Percentiles rank a stretch among this genome's conserved stretches.
Conservation (phyloP, 2,329 filamentous ascomycete species). For the Arthrocladium fulminans region DNA sequence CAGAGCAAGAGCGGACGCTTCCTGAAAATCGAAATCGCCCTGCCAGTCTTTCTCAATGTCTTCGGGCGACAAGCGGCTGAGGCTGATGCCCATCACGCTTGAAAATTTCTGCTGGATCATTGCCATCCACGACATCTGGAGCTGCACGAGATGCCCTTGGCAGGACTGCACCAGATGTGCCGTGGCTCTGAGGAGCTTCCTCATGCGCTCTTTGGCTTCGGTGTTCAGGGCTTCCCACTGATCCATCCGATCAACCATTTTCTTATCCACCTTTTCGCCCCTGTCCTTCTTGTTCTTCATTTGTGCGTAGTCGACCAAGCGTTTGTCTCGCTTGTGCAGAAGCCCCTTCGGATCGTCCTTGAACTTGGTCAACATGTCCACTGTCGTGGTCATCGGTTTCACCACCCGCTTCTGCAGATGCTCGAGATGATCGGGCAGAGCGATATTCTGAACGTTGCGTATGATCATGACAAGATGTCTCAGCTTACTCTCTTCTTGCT, state of each 20-base stretch:
- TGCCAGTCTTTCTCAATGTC: constrained; percentile 72
- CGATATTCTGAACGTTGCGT: constrained; percentile 73
- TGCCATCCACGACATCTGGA: constrained; percentile 74
- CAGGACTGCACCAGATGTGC: constrained; percentile 77
- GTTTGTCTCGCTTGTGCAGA: constrained; percentile 91
- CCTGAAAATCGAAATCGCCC: constrained; percentile 66
- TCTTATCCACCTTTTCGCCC: constrained; percentile 80
- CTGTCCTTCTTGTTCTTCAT: constrained; percentile 67
- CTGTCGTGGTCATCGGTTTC: constrained; percentile 10
- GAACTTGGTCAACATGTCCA: constrained; percentile 19
- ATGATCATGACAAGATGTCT: constrained; percentile 81
- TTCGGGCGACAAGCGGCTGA: constrained; percentile 56
- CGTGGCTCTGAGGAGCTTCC: constrained; percentile 70
- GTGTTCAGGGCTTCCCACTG: constrained; percentile 89
- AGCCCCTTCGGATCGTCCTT: constrained; percentile 58
- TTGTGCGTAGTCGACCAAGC: constrained; percentile 79
- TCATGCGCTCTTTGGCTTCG: constrained; percentile 84
- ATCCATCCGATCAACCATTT: constrained; percentile 72
- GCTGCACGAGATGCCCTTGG: constrained; percentile 71
- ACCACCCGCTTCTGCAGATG: constrained; percentile 29
- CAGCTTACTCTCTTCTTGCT: constrained; percentile 90
- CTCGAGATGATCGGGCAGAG: constrained; percentile 69
- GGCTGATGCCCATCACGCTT: constrained; percentile 59
- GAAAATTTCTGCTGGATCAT: constrained; percentile 58
- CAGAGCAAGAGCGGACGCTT: constrained; percentile 61